Evolutionary conservation across 1,284 basidiomycete genomes (phyloP), one percentile per base, ranked within the genome.

Genomic region (Cryptococcus deneoformans): DNA sequence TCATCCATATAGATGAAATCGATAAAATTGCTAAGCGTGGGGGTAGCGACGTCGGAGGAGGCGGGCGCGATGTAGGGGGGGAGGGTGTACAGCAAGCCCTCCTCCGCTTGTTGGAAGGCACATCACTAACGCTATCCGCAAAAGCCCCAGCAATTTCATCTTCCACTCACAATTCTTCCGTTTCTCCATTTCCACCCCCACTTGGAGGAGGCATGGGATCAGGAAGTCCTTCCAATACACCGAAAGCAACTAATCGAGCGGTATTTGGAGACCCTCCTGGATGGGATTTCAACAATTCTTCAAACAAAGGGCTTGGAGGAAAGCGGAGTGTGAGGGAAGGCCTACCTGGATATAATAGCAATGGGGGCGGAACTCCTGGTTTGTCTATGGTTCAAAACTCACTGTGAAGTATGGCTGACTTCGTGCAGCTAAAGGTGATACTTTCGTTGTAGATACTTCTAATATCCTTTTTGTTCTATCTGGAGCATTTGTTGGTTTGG

Each of bases 41-140:
- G 57, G 79, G 83, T 5, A 76, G 82, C 10, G 86, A 88, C 11
- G 64, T 66, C 35, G 75, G 73, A 3, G 77, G 87, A 4, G 70
- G 71, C 6, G 87, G 88, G 1, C 86, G 92, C 51, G 95, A 98
- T 71, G 93, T 98, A 0, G 89, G 91, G 89, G 91, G 94, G 5
- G 93, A 96, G 80, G 94, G 94, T 39, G 94, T 98, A 3, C 94
- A 98, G 69, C 94, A 97, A 76, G 80, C 91, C 9, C 81, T 98
- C 24, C 80, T 98, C 1, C 84, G 92, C 49, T 88, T 97, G 84
- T 87, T 98, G 81, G 94, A 98, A 79, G 94, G 94, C 1, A 87
- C 90, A 0, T 80, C 86, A 4, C 83, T 98, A 29, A 87, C 86
- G 9, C 82, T 97, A 2, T 73, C 79, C 6, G n/a, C n/a, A 4